These are phyloP conservation scores for Fusarium albidum DNA, from an alignment of 2,329 filamentous ascomycete genomes.

Conservation along the genomic window DNA sequence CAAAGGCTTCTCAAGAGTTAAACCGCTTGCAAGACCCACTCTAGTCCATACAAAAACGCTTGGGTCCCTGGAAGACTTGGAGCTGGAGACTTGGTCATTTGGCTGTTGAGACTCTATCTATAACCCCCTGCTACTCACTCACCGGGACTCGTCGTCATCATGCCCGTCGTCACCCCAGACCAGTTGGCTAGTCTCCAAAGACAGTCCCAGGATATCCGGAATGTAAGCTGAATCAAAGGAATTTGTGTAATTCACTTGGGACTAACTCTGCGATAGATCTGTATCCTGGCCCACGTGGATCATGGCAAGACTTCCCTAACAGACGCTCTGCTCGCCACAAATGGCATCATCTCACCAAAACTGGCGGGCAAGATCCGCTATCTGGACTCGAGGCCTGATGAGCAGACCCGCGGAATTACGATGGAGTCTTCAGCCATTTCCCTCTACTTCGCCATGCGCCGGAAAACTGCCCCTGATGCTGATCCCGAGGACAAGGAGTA, in stretches of 20 bases:
- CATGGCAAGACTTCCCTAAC: constrained; percentile 98
- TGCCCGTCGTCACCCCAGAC: constrained; percentile 92
- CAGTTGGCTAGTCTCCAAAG: constrained; percentile 91
- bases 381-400: constrained; percentile 93
- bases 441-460: constrained; percentile 90
- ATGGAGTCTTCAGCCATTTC: constrained; percentile 99
- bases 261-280: constrained; percentile 68
- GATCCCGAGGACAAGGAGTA: constrained; percentile 83
- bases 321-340: constrained; percentile 94
- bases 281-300: constrained; percentile 95
- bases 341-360: constrained; percentile 98
- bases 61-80: not conserved
- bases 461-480: constrained; percentile 74
- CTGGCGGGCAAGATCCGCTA: constrained; percentile 98
- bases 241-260: rapidly evolving
- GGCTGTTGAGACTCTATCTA: not conserved
- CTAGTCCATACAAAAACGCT: constrained; percentile 2
- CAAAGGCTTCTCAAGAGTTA: constrained; percentile 8
- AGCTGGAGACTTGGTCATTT: constrained; percentile 9
- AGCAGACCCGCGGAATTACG: constrained; percentile 96
- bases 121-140: not conserved
- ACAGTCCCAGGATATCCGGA: constrained; percentile 88
- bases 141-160: constrained; percentile 52
- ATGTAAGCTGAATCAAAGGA: constrained; percentile 65
- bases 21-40: constrained; percentile 9